A percentile compares a stretch with the other conserved stretches of the same genome.
Evolutionary conservation across 2,329 filamentous ascomycete genomes (phyloP).

Genomic region (Periconia sp.): DNA sequence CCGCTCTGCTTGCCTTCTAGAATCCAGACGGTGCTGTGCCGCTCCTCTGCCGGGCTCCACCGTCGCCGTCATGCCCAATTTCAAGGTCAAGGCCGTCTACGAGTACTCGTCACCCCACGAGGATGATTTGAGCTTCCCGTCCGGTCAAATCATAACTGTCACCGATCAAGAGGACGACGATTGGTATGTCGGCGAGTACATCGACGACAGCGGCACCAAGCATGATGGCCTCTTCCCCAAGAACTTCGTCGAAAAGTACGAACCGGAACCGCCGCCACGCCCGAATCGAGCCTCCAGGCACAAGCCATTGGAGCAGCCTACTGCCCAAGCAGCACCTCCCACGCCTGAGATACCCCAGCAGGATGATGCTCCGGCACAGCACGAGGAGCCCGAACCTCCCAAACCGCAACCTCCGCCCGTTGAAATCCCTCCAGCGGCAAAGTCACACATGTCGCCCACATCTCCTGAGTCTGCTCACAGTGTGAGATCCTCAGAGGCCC

Average conservation of each 20-base stretch:
- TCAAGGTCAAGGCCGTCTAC: slow-evolving; percentile 95
- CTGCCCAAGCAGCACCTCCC: slow-evolving; percentile 33
- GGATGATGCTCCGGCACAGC: slow-evolving; percentile 23
- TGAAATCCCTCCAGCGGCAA: slow-evolving; percentile 31
- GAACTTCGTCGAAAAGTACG: slow-evolving; percentile 97
- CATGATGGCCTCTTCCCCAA: slow-evolving; percentile 89
- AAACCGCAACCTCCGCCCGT: slow-evolving; percentile 48
- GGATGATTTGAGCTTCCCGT: slow-evolving; percentile 87
- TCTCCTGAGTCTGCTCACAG: slow-evolving; percentile 27
- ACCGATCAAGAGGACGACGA: slow-evolving; percentile 91
- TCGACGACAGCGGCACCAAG: slow-evolving; percentile 74
- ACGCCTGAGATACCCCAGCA: slow-evolving; percentile 39
- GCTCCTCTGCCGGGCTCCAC: slow-evolving; percentile 6
- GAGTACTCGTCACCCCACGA: slow-evolving; percentile 93
- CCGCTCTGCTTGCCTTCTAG: slow-evolving; percentile 15
- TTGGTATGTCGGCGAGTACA: slow-evolving; percentile 91
- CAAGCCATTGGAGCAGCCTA: slow-evolving; percentile 42
- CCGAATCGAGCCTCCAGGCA: slow-evolving; percentile 72
- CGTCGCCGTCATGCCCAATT: slow-evolving; percentile 50
- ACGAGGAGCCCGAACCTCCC: slow-evolving; percentile 38
- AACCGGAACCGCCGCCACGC: slow-evolving; percentile 86
- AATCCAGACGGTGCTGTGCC: slow-evolving; percentile 4
- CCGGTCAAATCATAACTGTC: slow-evolving; percentile 91
- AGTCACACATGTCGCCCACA: slow-evolving; percentile 37
- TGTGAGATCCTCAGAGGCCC: slow-evolving; percentile 24